Evolutionary conservation across 345 rosid species (phyloP), one percentile per base, ranked within the genome.

Genomic region (Corchorus capsularis): DNA sequence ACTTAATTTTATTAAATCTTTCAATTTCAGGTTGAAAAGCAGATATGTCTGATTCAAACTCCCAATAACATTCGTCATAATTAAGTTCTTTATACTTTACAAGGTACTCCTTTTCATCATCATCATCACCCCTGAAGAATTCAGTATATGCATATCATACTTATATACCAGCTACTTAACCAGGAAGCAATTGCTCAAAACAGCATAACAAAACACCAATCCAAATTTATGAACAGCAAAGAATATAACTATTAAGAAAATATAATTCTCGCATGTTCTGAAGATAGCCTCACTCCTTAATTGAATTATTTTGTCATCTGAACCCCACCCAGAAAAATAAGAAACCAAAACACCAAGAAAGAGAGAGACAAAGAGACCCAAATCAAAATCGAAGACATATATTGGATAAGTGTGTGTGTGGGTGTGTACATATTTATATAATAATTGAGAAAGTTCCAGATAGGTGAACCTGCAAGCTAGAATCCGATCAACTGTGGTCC

Each of bases 21-120:
- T 94, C 97, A 73, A 96, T 91, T 83, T 94, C 97, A 69, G 92
- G 88, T 81, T 88, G 97, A 85, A 94, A 96, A 34, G 98, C 84
- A 76, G 97, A 89, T 76, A 96, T 86, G 69, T 96, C 98, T 35
- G 97, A 79, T 86, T 94, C 97, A 78, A 88, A 94, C 75, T 96
- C 99, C 99, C 99, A 96, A 72, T 96, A 94, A 76, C 98, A 94
- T 83, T 96, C 99, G 82, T 96, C 99, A 78, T 96, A 96, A 16
- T 89, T 13, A 74, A 96, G 97, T 77, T 96, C 99, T 84, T 96
- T 96, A 85, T 92, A 94, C 86, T 96, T 96, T 19, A 96, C 99
- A 77, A 92, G 83, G 83, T 93, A 96, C 80, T 96, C 94, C 82
- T 84, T 89, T 84, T 85, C 94, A n/a, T 85, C 96, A 62, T 86